Evolutionary conservation across 352 stramenopile genomes (phyloP).

Genomic region (Phytophthora quininea): DNA sequence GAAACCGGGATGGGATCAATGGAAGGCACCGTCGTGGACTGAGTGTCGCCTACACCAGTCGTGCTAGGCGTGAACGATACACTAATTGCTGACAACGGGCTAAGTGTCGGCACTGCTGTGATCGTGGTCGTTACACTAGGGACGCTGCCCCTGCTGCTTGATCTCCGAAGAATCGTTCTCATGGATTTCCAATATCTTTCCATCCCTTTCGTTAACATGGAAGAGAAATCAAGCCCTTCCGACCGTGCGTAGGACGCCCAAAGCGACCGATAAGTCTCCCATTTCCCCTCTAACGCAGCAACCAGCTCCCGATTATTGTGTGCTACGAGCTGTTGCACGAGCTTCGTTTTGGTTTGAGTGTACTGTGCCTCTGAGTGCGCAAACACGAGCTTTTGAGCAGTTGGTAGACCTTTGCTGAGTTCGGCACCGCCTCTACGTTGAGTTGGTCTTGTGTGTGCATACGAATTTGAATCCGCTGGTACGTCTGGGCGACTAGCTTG

Average conservation of each 20-base stretch:
- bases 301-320: slow-evolving; percentile 48
- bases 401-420: slow-evolving; percentile 54
- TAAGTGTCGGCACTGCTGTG: neutral
- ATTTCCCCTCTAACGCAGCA: slow-evolving; percentile 56
- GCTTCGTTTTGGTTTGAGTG: slow-evolving; percentile 49
- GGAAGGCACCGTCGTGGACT: neutral
- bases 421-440: neutral
- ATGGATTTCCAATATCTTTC: slow-evolving; percentile 70
- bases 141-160: slow-evolving; percentile 14
- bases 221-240: slow-evolving; percentile 67
- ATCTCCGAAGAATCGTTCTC: slow-evolving; percentile 61
- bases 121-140: slow-evolving; percentile 6
- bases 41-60: no score
- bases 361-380: slow-evolving; percentile 57
- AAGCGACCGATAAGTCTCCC: slow-evolving; percentile 63
- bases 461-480: slow-evolving; percentile 23
- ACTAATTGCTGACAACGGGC: neutral
- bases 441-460: neutral
- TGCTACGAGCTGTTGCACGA: slow-evolving; percentile 47
- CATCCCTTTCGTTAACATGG: slow-evolving; percentile 68
- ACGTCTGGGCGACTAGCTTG: slow-evolving; percentile 33
- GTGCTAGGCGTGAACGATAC: neutral
- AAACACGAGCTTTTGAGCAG: slow-evolving; percentile 72
- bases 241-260: slow-evolving; percentile 70
- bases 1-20: neutral